Evolutionary conservation across 129 eudicot genomes (phyloP).

Genomic region (Saussurea involucrata): DNA sequence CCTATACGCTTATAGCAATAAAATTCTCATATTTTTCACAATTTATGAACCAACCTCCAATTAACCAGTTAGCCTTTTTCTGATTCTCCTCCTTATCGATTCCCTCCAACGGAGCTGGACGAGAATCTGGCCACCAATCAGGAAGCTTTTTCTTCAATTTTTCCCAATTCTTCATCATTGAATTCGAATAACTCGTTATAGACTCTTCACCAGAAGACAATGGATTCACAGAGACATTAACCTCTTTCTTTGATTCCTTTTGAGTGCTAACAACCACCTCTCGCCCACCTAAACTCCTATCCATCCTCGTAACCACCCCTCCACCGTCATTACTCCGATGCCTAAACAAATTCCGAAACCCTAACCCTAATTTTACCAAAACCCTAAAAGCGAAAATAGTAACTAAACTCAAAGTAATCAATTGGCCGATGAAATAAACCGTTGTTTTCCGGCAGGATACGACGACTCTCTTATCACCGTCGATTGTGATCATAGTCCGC

Average conservation of each 20-base stretch:
- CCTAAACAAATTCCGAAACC: constrained; percentile 32
- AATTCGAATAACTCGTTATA: constrained; percentile 1
- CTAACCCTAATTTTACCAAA: constrained; percentile 41
- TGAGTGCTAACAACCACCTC: constrained; percentile 71
- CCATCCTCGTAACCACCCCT: constrained; percentile 56
- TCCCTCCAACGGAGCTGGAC: constrained; percentile 28
- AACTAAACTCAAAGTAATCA: constrained; percentile 34
- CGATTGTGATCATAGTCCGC: constrained; percentile 38
- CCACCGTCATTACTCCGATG: background rate
- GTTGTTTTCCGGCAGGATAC: constrained; percentile 68
- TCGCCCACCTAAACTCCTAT: constrained; percentile 85
- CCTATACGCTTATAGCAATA: constrained; percentile 8
- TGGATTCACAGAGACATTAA: constrained; percentile 19
- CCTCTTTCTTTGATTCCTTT: constrained; percentile 24
- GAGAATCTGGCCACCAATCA: constrained; percentile 76
- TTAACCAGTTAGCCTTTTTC: constrained; percentile 57
- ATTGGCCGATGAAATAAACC: constrained; percentile 37
- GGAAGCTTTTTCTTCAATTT: constrained; percentile 54
- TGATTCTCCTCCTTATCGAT: constrained; percentile 58
- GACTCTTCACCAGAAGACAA: constrained; percentile 26
- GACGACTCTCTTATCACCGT: constrained; percentile 29
- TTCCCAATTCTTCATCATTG: constrained; percentile 30
- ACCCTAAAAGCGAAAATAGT: constrained; percentile 41
- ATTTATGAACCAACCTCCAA: constrained; percentile 59
- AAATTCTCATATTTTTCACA: constrained; percentile 14